Evolutionary conservation across 495 filamentous ascomycete species (phyloP).

Genomic region (Lasiosphaeria miniovina): DNA sequence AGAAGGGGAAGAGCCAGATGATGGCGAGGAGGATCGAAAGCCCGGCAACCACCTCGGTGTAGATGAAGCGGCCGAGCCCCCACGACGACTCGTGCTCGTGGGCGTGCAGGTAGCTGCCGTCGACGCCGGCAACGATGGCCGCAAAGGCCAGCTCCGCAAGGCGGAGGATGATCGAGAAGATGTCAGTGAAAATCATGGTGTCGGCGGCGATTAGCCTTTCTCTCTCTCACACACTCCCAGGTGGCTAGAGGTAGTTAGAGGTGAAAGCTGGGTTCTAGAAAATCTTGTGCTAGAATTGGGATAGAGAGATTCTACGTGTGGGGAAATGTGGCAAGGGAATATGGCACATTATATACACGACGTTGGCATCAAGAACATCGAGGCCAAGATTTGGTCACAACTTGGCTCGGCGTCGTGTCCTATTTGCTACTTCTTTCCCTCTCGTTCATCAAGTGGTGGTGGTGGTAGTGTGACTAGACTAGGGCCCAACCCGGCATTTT

Average conservation of each 20-base stretch:
- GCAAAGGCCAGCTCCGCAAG: constrained; percentile 47
- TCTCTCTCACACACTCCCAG: neutral
- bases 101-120: constrained; percentile 42
- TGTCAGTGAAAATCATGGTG: constrained; percentile 40
- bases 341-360: neutral
- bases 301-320: neutral
- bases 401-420: neutral
- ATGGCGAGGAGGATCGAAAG: constrained; percentile 45
- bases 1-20: constrained; percentile 49
- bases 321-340: neutral
- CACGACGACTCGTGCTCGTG: constrained; percentile 29
- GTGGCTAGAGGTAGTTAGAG: neutral
- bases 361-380: neutral
- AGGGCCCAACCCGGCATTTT: too few species aligned
- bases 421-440: neutral
- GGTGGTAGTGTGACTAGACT: too few species aligned
- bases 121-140: constrained; percentile 46
- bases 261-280: neutral
- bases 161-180: constrained; percentile 44
- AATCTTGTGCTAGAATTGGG: neutral
- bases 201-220: neutral
- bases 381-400: neutral
- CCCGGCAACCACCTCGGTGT: constrained; percentile 47
- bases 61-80: constrained; percentile 45
- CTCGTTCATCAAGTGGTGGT: neutral